Percentiles rank a stretch among this genome's conserved stretches.
phyloP scores from a whole-genome alignment of 352 stramenopile species.

The Phytophthora cactorum region DNA sequence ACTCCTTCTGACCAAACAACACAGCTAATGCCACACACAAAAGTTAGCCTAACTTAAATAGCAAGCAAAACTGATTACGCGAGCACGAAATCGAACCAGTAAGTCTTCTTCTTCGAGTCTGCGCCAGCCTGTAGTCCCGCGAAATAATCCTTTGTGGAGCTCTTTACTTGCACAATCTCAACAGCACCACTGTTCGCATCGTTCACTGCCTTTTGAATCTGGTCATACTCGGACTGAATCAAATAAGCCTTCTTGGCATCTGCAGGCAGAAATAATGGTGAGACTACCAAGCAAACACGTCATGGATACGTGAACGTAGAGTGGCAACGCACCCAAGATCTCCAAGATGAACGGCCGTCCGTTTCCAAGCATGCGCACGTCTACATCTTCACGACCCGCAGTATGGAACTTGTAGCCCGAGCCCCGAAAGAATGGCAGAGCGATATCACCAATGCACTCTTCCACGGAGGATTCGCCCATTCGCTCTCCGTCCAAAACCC shows the following conservation, averaged over 20 bases:
- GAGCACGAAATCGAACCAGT: conserved; percentile 55
- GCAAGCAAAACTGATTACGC: not conserved
- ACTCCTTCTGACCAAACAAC: conserved; percentile 77
- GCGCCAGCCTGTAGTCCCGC: conserved; percentile 75
- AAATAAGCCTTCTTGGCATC: conserved; percentile 82
- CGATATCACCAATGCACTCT: conserved; percentile 84
- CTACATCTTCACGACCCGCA: conserved; percentile 96
- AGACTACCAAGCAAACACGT: conserved; percentile 6
- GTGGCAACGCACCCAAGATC: conserved; percentile 52
- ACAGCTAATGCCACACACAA: conserved; percentile 46
- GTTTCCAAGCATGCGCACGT: conserved; percentile 97
- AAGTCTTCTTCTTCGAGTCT: conserved; percentile 90
- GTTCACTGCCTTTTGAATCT: conserved; percentile 73
- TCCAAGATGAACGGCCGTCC: conserved; percentile 93
- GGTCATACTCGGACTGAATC: conserved; percentile 50
- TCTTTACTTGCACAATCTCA: conserved; percentile 82
- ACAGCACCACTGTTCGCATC: conserved; percentile 75
- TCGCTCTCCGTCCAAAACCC: conserved; percentile 87
- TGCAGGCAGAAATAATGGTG: conserved; percentile 29
- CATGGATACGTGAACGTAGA: not conserved
- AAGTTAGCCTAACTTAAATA: not conserved
- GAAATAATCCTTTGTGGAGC: conserved; percentile 84
- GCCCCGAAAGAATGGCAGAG: conserved; percentile 69
- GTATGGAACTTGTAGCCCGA: conserved; percentile 95
- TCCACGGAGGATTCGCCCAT: conserved; percentile 91